Evolutionary conservation across 768 basidiomycete species (phyloP).

Genomic region (Clathrus columnatus): DNA sequence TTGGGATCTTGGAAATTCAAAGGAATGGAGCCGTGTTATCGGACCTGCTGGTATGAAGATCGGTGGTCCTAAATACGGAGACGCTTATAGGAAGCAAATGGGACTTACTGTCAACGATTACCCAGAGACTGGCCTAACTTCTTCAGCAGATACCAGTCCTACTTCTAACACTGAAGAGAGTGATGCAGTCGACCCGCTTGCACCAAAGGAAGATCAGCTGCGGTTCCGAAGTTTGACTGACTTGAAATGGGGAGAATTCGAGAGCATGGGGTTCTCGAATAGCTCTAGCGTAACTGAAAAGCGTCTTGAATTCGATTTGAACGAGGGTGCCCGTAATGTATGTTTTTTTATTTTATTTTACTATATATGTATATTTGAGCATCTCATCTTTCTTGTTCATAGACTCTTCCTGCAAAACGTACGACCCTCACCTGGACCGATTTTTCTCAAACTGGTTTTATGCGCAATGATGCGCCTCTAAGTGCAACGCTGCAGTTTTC

Average conservation of each 20-base stretch:
- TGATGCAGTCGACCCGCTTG: conserved; percentile 22
- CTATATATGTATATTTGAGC: conserved; percentile 3
- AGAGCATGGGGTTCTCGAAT: conserved; percentile 68
- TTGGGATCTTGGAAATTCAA: conserved; percentile 53
- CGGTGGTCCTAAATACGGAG: conserved; percentile 60
- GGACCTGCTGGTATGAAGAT: conserved; percentile 33
- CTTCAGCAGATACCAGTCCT: conserved; percentile 22
- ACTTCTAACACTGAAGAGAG: conserved; percentile 27
- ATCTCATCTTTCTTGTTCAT: conserved; percentile 1
- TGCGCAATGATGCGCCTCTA: conserved; percentile 67
- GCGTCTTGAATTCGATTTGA: conserved; percentile 88
- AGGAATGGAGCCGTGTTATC: conserved; percentile 76
- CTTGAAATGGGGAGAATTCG: conserved; percentile 88
- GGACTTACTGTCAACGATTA: conserved; percentile 52
- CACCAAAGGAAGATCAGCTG: conserved; percentile 40
- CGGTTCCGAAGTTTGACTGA: conserved; percentile 77
- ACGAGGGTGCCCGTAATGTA: conserved; percentile 71
- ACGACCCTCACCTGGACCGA: conserved; percentile 85
- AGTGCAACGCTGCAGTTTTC: conserved; percentile 77
- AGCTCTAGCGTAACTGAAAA: conserved; percentile 40
- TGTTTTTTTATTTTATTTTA: conserved; percentile 25
- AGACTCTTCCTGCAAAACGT: conserved; percentile 68
- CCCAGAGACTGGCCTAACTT: conserved; percentile 32
- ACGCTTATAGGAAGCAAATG: conserved; percentile 70
- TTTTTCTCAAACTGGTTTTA: conserved; percentile 78